Percentiles rank a stretch among this genome's conserved stretches.
Evolutionary conservation across 2,329 filamentous ascomycete genomes (phyloP).

Genomic region (Fusarium nodosum): DNA sequence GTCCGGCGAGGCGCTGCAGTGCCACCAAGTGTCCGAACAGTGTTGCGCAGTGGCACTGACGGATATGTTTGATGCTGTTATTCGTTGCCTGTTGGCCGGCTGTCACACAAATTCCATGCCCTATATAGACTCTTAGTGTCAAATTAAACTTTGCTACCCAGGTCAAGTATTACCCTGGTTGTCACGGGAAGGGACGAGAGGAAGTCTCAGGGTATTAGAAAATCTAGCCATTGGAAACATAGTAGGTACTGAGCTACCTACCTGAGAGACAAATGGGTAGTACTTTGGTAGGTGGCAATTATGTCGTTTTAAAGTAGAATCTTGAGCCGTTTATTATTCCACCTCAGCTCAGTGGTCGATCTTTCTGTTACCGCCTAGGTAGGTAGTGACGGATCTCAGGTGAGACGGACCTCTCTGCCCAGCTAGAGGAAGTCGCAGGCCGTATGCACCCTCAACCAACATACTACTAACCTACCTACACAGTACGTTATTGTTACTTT

Average conservation of each 20-base stretch:
- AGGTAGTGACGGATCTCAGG: neutral
- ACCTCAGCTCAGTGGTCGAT: neutral
- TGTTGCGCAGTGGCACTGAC: conserved; percentile 1
- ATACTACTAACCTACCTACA: neutral
- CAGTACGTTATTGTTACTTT: neutral
- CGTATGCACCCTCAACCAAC: neutral
- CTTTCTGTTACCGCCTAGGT: neutral
- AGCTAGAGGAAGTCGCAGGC: neutral
- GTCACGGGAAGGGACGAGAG: neutral
- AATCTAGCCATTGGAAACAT: neutral
- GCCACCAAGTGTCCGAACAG: conserved; percentile 8
- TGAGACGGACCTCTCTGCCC: neutral
- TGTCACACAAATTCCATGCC: neutral
- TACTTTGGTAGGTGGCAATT: neutral
- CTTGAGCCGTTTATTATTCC: neutral
- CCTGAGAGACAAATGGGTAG: neutral
- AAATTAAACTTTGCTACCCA: neutral
- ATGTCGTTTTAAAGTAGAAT: neutral
- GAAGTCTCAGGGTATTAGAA: neutral
- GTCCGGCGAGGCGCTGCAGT: neutral
- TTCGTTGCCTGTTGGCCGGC: neutral
- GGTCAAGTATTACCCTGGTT: neutral
- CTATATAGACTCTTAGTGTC: neutral
- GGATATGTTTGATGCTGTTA: neutral
- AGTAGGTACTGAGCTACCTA: no score